Base-by-base conservation (phyloP, 495 filamentous ascomycete genomes). In the Rusavskia elegans region DNA sequence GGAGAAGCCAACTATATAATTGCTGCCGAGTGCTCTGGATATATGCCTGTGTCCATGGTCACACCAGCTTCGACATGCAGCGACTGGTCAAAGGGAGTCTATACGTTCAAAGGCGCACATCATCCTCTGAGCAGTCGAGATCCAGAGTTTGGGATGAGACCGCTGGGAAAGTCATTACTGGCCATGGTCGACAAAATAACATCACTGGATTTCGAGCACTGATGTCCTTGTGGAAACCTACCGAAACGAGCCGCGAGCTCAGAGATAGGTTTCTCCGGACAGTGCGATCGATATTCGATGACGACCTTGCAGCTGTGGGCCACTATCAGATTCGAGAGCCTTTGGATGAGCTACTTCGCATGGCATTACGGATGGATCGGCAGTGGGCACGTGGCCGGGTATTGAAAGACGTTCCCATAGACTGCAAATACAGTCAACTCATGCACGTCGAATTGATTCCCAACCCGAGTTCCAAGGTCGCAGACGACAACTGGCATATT, bases 1-100 rank as follows among this genome's bases (percentile, higher is more conserved):
- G 63, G 60, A 63, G 60, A 16, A 54, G 52, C 42, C 60, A 55
- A 14, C 50, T 60, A 42, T 66, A 66, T 53, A 77, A 76, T 50
- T 59, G 68, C 13, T 69, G 67, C 49, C 66, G 70, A 2, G 70
- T 75, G 3, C 41, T 76, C 13, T 77, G 74, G 74, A 59, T 61
- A 41, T 71, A 71, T 58, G 69, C 74, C 7, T 75, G 72, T 54
- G 62, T 74, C 58, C 35, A 64, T n/a, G 55, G 59, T 2, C 17
- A 20, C n/a, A 63, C 67, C 20, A 70, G 61, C 38, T 50, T 52
- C 40, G 50, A 59, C 2, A 73, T 72, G 68, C 58, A 63, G n/a
- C 46, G 55, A 11, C 59, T 70, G 10, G 54, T 63, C 2, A 42
- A 40, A 16, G 25, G 41, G 29, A 59, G 59, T 52, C 39, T 61